Evolutionary conservation across 305 asterid genomes (phyloP).

Genomic region (Fraxinus latifolia): DNA sequence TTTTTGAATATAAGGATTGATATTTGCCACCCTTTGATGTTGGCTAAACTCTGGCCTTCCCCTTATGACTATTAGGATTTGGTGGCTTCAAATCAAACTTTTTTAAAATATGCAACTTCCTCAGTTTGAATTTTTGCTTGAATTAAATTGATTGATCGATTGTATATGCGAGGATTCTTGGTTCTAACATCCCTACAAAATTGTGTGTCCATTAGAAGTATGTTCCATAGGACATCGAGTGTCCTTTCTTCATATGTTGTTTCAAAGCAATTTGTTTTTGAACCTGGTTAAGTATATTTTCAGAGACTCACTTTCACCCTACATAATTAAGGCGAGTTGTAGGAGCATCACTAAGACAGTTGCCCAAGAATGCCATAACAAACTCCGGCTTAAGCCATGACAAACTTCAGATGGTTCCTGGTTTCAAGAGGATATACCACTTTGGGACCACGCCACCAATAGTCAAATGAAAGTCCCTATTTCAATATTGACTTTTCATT

Average conservation of each 20-base stretch:
- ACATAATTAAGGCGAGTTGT: neutral
- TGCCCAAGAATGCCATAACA: neutral
- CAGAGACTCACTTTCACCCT: neutral
- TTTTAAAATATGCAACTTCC: neutral
- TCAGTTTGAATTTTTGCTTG: neutral
- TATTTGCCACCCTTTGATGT: neutral
- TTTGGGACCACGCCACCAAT: neutral
- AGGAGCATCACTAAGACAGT: neutral
- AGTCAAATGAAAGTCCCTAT: no score
- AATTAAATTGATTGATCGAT: no score
- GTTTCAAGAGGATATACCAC: neutral
- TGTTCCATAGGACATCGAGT: neutral
- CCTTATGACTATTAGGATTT: neutral
- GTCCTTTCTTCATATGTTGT: neutral
- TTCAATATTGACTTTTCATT: neutral
- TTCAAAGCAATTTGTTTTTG: neutral
- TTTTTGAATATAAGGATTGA: neutral
- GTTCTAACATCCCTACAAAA: neutral
- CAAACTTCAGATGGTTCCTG: neutral
- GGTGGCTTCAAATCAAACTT: neutral
- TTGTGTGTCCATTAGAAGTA: neutral
- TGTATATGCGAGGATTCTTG: neutral
- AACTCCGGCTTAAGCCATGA: neutral
- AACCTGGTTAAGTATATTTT: neutral
- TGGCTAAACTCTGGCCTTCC: neutral